Base-by-base conservation (phyloP, 106 monocot genomes). In the Gastrodia elata region DNA sequence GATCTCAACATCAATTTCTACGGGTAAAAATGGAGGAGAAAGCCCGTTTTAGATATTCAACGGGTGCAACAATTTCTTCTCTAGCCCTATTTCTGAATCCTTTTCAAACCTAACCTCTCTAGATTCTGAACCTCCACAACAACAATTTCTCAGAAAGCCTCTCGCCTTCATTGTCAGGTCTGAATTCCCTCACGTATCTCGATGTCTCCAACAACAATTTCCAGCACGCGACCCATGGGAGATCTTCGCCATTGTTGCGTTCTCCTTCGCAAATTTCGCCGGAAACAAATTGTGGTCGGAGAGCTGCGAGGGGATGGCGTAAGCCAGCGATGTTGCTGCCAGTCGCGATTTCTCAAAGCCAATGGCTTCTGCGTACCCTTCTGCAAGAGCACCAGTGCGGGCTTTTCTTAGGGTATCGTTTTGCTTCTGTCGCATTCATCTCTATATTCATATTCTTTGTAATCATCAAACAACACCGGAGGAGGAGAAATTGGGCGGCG, bases 111-210 rank as follows among this genome's bases (percentile, higher is more conserved):
- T 96, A 41, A 89, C 96, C 92, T 2, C 69, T 96, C 55, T 39
- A 89, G 36, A 71, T 86, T 74, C 87, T 96, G 61, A 92, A 96
- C 67, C 87, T 96, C 77, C 92, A 92, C 55, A 84, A 83, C 79
- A 96, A 96, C 71, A 70, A 42, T 26, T 78, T 96, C 59, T 77
- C 71, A 15, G 94, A 91, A 15, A 73, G 68, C 14, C 75, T 95
- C 30, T 89, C 94, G 0, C 65, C 71, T 35, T 85, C 83, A 32
- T 75, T 94, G 38, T 75, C 87, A 39, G 77, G 72, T 59, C 80
- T 96, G 33, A 71, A 81, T 61, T 87, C 77, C 15, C 76, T 96
- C 28, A 86, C 89, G 0, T 95, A 95, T 75, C 83, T 95, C 42
- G 95, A 95, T 49, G 40, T 92, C 10, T 95, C 95, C 20, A 76